Evolutionary conservation across 768 basidiomycete species (phyloP).

Genomic region (Mycena chlorophos): DNA sequence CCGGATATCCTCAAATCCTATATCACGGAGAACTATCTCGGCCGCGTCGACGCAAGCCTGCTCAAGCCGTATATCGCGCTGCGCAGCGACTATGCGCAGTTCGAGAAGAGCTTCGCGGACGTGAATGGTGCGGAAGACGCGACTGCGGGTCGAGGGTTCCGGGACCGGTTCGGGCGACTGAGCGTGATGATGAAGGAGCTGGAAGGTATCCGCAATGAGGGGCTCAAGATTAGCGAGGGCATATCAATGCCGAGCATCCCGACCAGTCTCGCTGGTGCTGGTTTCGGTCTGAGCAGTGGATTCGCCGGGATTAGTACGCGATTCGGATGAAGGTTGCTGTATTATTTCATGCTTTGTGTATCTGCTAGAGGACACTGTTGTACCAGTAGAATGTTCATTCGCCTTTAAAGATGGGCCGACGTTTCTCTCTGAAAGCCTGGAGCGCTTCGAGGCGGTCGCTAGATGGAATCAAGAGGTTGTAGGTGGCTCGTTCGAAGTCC

Average conservation of each 20-base stretch:
- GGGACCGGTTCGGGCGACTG: conserved; percentile 68
- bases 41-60: conserved; percentile 82
- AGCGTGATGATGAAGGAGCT: conserved; percentile 89
- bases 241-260: conserved; percentile 60
- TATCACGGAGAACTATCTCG: conserved; percentile 91
- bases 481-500: conserved; percentile 87
- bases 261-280: conserved; percentile 47
- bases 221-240: conserved; percentile 46
- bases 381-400: conserved; percentile 37
- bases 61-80: conserved; percentile 89
- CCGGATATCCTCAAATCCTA: conserved; percentile 95
- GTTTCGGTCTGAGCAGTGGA: conserved; percentile 20
- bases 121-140: conserved; percentile 41
- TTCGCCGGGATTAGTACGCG: conserved; percentile 39
- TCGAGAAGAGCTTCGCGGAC: conserved; percentile 79
- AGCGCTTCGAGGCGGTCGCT: conserved; percentile 84
- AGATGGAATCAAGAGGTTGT: conserved; percentile 73
- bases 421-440: conserved; percentile 82
- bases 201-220: conserved; percentile 59
- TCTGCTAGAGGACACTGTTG: conserved; percentile 25
- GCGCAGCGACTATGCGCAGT: conserved; percentile 87
- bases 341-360: too few species aligned
- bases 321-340: conserved; percentile 39
- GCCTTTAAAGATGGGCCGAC: conserved; percentile 76
- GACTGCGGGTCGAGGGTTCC: conserved; percentile 48